Evolutionary conservation across 2,329 filamentous ascomycete species (phyloP), one percentile per base, ranked within the genome.

Genomic region (Fusarium camptoceras): DNA sequence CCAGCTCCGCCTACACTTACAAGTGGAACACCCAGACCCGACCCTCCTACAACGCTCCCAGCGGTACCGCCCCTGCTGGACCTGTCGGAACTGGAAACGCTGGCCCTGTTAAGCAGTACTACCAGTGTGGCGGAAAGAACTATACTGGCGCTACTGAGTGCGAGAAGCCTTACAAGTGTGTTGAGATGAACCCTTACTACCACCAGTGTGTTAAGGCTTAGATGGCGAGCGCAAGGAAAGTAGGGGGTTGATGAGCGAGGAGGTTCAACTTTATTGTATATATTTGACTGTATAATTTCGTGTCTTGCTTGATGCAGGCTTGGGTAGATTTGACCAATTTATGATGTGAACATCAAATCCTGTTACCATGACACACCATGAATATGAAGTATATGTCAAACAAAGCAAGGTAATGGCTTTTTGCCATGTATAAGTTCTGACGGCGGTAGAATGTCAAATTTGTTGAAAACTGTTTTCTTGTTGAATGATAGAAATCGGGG

Each of bases 111-210:
- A 63, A 68, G 55, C 62, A 59, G 28, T 74, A 65, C 51, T 67
- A 74, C 59, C 72, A 74, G 58, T 74, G 72, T 16, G 72, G 72
- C 2, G 72, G 72, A 12, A 56, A 57, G 4, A 67, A 65, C 67
- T 73, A 64, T 56, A 30, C 50, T 18, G 72, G 72, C 2, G 31
- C 72, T 15, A 74, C 72, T 2, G n/a, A 65, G 61, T 74, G 72
- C 14, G 72, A 74, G 67, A 56, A 56, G 49, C 57, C 70, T 8
- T 74, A 46, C 49, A 53, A 53, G 48, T 74, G 72, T 41, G 41
- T 65, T 6, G 53, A 54, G 55, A 48, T 59, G 24, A 74, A 74
- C 48, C 58, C 71, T 39, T 74, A 55, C 37, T 74, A 74, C 58
- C 66, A 50, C 30, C 72, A 74, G 64, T 74, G 72, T 15, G 41